Percentiles rank a stretch among this genome's conserved stretches.
Evolutionary conservation across 345 rosid genomes (phyloP).

Genomic region (Cardamine chenopodiifolia): DNA sequence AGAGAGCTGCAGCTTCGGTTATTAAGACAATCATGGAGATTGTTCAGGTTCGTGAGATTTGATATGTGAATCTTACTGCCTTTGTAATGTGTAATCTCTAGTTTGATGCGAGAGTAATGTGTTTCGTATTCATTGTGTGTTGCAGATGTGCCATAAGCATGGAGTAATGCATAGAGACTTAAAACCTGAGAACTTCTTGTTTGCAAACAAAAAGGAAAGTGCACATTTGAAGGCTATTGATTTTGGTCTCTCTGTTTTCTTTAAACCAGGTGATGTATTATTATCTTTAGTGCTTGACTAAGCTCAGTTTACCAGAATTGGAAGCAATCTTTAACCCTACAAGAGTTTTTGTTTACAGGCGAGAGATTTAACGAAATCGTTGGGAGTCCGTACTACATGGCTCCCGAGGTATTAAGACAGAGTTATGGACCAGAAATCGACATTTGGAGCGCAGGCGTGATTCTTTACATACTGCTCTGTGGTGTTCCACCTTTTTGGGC

Average conservation of each 20-base stretch:
- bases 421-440: conserved; percentile 85
- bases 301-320: neutral
- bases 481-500: conserved; percentile 99
- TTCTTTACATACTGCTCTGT: conserved; percentile 83
- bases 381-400: conserved; percentile 98
- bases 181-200: conserved; percentile 91
- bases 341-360: conserved; percentile 46
- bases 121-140: conserved; percentile 2
- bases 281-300: neutral
- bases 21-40: conserved; percentile 80
- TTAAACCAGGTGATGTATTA: conserved; percentile 70
- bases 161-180: conserved; percentile 94
- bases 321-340: neutral
- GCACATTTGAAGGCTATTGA: conserved; percentile 79
- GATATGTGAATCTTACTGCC: neutral
- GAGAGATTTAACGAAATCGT: conserved; percentile 85
- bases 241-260: conserved; percentile 89
- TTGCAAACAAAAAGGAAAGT: conserved; percentile 79
- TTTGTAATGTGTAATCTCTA: neutral
- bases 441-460: conserved; percentile 95
- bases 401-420: conserved; percentile 84
- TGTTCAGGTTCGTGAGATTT: conserved; percentile 62
- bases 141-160: conserved; percentile 80
- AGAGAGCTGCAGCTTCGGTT: conserved; percentile 83
- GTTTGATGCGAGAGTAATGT: neutral